Evolutionary conservation across 306 rosid genomes (phyloP).

Genomic region (Comarum palustre): DNA sequence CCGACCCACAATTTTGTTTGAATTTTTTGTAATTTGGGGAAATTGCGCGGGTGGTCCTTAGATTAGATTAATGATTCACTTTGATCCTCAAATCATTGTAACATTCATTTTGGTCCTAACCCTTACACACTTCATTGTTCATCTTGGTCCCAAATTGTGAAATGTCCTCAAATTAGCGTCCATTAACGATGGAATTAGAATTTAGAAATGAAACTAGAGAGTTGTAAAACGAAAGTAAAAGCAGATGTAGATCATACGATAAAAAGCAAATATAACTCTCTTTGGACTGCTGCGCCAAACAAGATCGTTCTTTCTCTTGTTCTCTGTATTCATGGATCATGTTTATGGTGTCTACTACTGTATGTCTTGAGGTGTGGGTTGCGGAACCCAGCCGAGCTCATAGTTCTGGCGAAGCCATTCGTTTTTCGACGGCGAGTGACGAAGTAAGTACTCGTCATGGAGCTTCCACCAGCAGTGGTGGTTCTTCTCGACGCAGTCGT

Average conservation of each 20-base stretch:
- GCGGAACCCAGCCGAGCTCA: not conserved
- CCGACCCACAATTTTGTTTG: constrained; percentile 1
- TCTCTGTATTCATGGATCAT: not conserved
- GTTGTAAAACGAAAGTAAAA: too few relatives aligned
- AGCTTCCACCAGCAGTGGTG: constrained; percentile 7
- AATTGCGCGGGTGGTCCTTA: not conserved
- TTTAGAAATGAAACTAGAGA: too few relatives aligned
- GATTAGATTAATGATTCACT: not conserved
- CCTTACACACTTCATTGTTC: too few relatives aligned
- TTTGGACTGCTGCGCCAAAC: too few relatives aligned
- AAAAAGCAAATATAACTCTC: too few relatives aligned
- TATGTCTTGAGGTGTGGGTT: not conserved
- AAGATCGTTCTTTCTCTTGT: too few relatives aligned
- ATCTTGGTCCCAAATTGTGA: too few relatives aligned
- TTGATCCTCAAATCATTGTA: not conserved
- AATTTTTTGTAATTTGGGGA: not conserved
- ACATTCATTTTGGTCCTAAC: not conserved
- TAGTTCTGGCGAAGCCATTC: not conserved
- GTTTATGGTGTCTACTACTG: not conserved
- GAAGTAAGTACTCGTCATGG: not conserved
- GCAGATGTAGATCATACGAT: too few relatives aligned
- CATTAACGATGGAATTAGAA: too few relatives aligned
- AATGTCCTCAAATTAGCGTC: too few relatives aligned
- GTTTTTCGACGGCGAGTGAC: not conserved
- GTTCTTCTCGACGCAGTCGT: not conserved